A percentile compares a stretch with the other conserved stretches of the same genome.
These are phyloP conservation scores for Cryphonectria carpinicola DNA, from an alignment of 2,329 filamentous ascomycete genomes.

Conservation along the genomic window DNA sequence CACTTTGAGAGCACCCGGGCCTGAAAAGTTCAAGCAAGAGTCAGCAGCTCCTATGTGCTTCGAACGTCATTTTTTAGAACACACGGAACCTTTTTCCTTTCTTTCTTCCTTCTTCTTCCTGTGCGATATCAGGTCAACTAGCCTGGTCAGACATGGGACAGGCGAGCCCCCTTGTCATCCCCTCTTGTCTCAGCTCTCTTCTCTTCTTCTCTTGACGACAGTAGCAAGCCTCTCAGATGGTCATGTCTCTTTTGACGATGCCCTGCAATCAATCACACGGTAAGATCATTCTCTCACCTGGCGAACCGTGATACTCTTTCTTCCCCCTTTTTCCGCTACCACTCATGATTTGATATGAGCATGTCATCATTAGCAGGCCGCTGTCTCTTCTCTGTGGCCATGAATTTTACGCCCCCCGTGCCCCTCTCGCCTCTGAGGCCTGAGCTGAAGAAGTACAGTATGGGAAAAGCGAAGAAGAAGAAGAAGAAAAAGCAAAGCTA, in stretches of 20 bases:
- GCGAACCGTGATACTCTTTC: background rate
- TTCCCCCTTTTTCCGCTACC: background rate
- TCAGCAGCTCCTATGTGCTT: background rate
- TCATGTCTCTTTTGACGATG: background rate
- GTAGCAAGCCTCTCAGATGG: constrained; percentile 11
- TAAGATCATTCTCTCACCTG: background rate
- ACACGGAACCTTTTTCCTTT: background rate
- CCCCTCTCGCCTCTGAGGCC: background rate
- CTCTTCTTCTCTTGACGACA: constrained; percentile 5
- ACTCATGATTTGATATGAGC: background rate
- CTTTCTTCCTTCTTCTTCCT: background rate
- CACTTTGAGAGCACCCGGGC: background rate
- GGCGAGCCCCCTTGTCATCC: constrained; percentile 13
- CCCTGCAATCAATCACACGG: background rate
- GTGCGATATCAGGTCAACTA: constrained; percentile 3
- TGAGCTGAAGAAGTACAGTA: background rate
- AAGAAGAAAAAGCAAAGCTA: constrained; percentile 16
- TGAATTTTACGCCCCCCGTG: background rate
- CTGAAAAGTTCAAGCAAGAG: background rate
- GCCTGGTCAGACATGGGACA: constrained; percentile 9
- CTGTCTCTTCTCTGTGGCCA: background rate
- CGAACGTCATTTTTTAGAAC: constrained; percentile 4
- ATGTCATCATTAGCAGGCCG: background rate
- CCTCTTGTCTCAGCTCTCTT: constrained; percentile 22
- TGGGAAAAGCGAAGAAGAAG: background rate